phyloP scores from a whole-genome alignment of 331 rosid species.

The Acacia pycnantha region DNA sequence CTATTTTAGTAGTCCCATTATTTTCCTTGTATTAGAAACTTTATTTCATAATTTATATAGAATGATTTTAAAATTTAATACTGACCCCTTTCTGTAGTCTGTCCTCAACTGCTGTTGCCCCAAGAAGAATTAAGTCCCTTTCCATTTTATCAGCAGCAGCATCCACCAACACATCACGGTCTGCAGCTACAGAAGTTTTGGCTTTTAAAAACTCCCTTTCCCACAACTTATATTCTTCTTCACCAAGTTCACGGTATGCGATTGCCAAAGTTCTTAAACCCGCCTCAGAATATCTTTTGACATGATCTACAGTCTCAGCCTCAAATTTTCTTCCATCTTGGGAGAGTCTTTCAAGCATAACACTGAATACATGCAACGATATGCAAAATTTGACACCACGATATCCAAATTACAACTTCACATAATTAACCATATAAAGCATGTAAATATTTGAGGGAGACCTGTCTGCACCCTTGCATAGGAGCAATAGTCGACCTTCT shows the following conservation, averaged over 20 bases:
- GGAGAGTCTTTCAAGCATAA: conserved; percentile 71
- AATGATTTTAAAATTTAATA: conserved; percentile 14
- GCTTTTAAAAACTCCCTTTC: conserved; percentile 56
- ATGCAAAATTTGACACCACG: conserved; percentile 28
- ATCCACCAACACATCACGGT: conserved; percentile 55
- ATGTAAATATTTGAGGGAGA: conserved; percentile 35
- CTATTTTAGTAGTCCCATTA: neutral
- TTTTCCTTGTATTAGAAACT: neutral
- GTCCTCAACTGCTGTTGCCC: conserved; percentile 92
- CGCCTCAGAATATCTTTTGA: conserved; percentile 75
- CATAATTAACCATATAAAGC: conserved; percentile 16
- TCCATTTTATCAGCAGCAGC: conserved; percentile 68
- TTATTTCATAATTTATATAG: conserved; percentile 3
- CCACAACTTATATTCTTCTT: conserved; percentile 66
- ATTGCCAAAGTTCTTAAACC: conserved; percentile 82
- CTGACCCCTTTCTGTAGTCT: conserved; percentile 82
- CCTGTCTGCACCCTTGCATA: conserved; percentile 96
- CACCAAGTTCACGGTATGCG: conserved; percentile 60
- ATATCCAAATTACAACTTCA: conserved; percentile 32
- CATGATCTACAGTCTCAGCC: conserved; percentile 65
- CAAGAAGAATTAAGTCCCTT: conserved; percentile 69
- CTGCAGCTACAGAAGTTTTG: conserved; percentile 56
- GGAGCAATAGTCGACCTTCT: conserved; percentile 59
- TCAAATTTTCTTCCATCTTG: conserved; percentile 64
- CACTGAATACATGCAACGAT: conserved; percentile 48